These are phyloP conservation scores for Mycena polygramma DNA, from an alignment of 768 basidiomycete genomes.

Conservation along the genomic window DNA sequence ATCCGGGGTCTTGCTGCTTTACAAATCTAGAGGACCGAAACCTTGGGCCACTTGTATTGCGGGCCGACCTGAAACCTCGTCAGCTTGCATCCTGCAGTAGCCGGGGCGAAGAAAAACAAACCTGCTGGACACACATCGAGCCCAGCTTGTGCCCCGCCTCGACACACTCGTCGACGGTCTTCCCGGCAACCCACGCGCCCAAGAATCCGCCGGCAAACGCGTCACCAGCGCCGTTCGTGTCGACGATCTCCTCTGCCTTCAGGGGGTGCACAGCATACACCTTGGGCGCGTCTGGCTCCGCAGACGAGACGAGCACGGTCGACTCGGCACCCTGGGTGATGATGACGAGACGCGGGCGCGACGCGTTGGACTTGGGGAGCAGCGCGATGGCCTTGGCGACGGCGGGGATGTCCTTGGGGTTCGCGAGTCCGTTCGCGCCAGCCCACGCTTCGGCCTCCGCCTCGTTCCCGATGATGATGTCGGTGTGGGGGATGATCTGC, in stretches of 20 bases:
- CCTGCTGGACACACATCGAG: slow-evolving; percentile 86
- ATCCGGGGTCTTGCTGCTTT: background rate
- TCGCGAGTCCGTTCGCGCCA: slow-evolving; percentile 73
- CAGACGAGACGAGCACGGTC: slow-evolving; percentile 81
- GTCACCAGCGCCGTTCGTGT: slow-evolving; percentile 98
- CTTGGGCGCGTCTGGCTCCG: slow-evolving; percentile 67
- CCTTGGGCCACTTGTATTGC: slow-evolving; percentile 67
- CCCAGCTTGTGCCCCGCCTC: slow-evolving; percentile 91
- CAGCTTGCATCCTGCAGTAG: background rate
- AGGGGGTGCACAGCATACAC: slow-evolving; percentile 71
- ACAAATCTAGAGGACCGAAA: slow-evolving; percentile 50
- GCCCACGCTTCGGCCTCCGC: slow-evolving; percentile 93
- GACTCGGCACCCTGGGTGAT: slow-evolving; percentile 91
- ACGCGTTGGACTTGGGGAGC: slow-evolving; percentile 80
- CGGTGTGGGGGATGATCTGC: slow-evolving; percentile 84
- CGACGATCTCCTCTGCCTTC: slow-evolving; percentile 78
- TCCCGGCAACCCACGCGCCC: slow-evolving; percentile 86
- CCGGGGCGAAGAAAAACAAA: slow-evolving; percentile 45
- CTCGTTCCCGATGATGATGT: slow-evolving; percentile 97
- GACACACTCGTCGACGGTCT: slow-evolving; percentile 80
- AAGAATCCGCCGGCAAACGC: slow-evolving; percentile 98
- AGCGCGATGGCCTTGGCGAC: slow-evolving; percentile 85
- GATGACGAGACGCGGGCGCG: slow-evolving; percentile 84
- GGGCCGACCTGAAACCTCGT: slow-evolving; percentile 57
- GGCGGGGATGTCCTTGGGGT: slow-evolving; percentile 72